A percentile compares a stretch with the other conserved stretches of the same genome.
phyloP scores from a whole-genome alignment of 2,329 filamentous ascomycete species.

The Alternaria arborescens region DNA sequence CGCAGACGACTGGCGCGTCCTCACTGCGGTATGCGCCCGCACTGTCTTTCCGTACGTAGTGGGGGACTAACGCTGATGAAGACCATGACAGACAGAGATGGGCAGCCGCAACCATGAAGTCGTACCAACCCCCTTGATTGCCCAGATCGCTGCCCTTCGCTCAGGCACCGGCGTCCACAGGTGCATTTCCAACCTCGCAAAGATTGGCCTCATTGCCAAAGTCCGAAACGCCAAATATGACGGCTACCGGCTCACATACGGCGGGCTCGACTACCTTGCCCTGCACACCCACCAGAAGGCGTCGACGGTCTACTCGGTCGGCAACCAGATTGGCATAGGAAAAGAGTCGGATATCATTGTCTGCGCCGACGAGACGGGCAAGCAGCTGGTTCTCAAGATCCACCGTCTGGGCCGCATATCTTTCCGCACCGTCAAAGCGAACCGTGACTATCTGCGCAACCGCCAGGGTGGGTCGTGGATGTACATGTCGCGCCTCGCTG shows the following conservation, averaged over 20 bases:
- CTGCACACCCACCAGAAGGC: conserved; percentile 86
- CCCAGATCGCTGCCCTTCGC: conserved; percentile 81
- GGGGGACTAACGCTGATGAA: conserved; percentile 50
- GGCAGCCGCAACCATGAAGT: conserved; percentile 97
- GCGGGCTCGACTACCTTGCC: conserved; percentile 96
- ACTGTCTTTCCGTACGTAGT: conserved; percentile 27
- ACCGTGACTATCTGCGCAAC: conserved; percentile 92
- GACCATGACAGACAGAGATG: conserved; percentile 76
- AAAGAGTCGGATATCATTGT: conserved; percentile 98
- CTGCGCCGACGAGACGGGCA: conserved; percentile 80
- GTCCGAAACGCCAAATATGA: conserved; percentile 98
- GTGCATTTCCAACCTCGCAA: conserved; percentile 89
- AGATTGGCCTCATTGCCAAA: conserved; percentile 87
- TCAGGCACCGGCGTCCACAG: conserved; percentile 78
- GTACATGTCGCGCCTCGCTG: conserved; percentile 93
- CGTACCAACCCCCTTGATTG: conserved; percentile 89
- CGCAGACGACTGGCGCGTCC: conserved; percentile 91
- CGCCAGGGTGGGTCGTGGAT: conserved; percentile 88
- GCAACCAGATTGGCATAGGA: conserved; percentile 92
- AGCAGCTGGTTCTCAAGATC: conserved; percentile 89
- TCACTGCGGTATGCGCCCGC: conserved; percentile 74
- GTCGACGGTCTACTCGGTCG: conserved; percentile 86
- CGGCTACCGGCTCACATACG: conserved; percentile 95
- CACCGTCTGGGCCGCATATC: conserved; percentile 95
- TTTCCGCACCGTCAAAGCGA: conserved; percentile 94